These are phyloP conservation scores for Alternaria viburni DNA, from an alignment of 2,329 filamentous ascomycete genomes.

Conservation along the genomic window DNA sequence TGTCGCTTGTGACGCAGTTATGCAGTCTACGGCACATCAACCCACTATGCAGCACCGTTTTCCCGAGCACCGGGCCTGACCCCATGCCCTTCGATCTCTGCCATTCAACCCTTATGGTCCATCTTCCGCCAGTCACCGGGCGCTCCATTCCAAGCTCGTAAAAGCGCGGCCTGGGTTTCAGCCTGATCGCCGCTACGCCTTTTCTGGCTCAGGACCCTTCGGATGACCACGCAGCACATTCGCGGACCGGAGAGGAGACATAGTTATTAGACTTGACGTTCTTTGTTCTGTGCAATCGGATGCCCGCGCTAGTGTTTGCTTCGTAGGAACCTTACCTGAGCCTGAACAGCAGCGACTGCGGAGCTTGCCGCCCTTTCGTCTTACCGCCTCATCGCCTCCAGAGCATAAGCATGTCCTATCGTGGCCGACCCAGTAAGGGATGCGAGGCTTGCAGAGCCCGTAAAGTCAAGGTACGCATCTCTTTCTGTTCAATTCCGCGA, in stretches of 20 bases:
- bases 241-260: constrained; percentile 1
- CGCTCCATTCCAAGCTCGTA: constrained; percentile 2
- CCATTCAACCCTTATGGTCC: constrained; percentile 8
- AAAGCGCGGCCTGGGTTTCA: constrained; percentile 7
- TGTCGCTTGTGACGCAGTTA: constrained; percentile 9
- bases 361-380: constrained; percentile 1
- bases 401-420: constrained; percentile 38
- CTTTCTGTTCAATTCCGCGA: neutral
- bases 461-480: constrained; percentile 40
- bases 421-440: constrained; percentile 45
- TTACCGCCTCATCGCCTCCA: neutral
- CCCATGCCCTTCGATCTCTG: constrained; percentile 9
- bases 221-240: constrained; percentile 1
- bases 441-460: constrained; percentile 43
- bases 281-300: neutral
- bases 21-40: constrained; percentile 8
- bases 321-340: neutral
- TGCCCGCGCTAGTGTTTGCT: constrained; percentile 5
- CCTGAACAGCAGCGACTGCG: neutral
- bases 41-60: constrained; percentile 14
- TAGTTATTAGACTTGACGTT: neutral
- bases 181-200: constrained; percentile 6
- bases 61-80: constrained; percentile 10
- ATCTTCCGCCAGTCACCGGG: constrained; percentile 1
- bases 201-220: neutral